These are phyloP conservation scores for Eimeria acervulina DNA, from an alignment of 169 alveolate genomes.

Conservation along the genomic window DNA sequence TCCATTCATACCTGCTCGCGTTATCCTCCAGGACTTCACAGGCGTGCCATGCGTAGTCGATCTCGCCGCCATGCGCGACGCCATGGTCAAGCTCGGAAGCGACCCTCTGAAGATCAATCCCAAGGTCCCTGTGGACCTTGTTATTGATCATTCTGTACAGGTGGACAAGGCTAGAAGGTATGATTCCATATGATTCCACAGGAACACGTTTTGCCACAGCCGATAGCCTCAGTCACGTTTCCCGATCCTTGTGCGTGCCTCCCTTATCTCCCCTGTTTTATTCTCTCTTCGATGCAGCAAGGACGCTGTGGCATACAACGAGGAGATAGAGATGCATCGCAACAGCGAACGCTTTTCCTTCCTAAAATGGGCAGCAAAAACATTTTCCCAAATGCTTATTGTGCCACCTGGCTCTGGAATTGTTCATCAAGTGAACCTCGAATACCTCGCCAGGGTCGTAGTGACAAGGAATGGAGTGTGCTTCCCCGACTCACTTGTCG, in stretches of 20 bases:
- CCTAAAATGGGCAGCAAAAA: constrained; percentile 98
- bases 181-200: not conserved
- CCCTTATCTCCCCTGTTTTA: not conserved
- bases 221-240: not conserved
- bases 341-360: constrained; percentile 97
- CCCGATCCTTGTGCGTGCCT: not conserved
- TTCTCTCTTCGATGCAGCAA: constrained; percentile 72
- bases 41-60: constrained; percentile 98
- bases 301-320: constrained; percentile 95
- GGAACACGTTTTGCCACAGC: not conserved
- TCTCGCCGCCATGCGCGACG: constrained; percentile 98
- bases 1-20: constrained; percentile 98
- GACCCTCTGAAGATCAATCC: constrained; percentile 97
- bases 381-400: constrained; percentile 95
- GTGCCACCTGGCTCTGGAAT: constrained; percentile 99
- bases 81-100: constrained; percentile 94
- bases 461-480: constrained; percentile 85
- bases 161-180: constrained; percentile 91
- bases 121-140: constrained; percentile 97
- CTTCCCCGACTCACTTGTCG: constrained; percentile 91
- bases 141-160: constrained; percentile 97
- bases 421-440: constrained; percentile 97
- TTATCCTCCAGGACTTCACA: constrained; percentile 97
- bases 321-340: constrained; percentile 95
- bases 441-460: constrained; percentile 91